Evolutionary conservation across 2,329 filamentous ascomycete species (phyloP).

Genomic region (Ramichloridium luteum): DNA sequence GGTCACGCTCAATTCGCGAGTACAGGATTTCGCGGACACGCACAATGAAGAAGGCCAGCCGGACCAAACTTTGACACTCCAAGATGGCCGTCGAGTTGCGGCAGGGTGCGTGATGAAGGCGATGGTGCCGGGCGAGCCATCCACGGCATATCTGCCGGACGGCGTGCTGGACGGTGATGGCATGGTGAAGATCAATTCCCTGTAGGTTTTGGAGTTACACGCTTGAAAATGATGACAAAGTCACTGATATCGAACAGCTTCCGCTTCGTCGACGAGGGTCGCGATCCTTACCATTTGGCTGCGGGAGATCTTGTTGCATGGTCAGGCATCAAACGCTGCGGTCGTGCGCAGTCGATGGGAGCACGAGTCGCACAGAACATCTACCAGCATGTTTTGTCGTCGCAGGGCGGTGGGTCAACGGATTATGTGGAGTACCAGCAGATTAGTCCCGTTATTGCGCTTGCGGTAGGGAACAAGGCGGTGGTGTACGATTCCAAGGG

Average conservation of each 20-base stretch:
- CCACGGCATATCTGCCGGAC: slow-evolving; percentile 49
- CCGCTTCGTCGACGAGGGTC: slow-evolving; percentile 40
- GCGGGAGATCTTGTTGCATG: slow-evolving; percentile 58
- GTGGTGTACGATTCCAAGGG: slow-evolving; percentile 7
- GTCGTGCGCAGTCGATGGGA: slow-evolving; percentile 63
- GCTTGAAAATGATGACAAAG: too few relatives aligned
- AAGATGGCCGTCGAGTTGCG: slow-evolving; percentile 46
- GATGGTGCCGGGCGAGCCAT: slow-evolving; percentile 50
- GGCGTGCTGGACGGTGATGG: slow-evolving; percentile 48
- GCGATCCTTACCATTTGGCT: slow-evolving; percentile 51
- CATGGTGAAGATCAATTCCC: slow-evolving; percentile 50
- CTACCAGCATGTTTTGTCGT: slow-evolving; percentile 46
- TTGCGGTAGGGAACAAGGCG: slow-evolving; percentile 9
- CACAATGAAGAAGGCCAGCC: slow-evolving; percentile 31
- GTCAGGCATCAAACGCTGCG: slow-evolving; percentile 70
- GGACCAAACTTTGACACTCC: slow-evolving; percentile 42
- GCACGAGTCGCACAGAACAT: slow-evolving; percentile 55
- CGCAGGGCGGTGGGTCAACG: slow-evolving; percentile 14
- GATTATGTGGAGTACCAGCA: slow-evolving; percentile 6
- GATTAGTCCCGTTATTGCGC: slow-evolving; percentile 8
- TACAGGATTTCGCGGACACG: slow-evolving; percentile 39
- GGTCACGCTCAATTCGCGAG: slow-evolving; percentile 49
- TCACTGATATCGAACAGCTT: slow-evolving; percentile 32
- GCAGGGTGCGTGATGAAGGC: slow-evolving; percentile 59
- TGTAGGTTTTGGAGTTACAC: slow-evolving; percentile 36